phyloP scores from a whole-genome alignment of 495 filamentous ascomycete genomes.

The Pseudevernia furfuracea region DNA sequence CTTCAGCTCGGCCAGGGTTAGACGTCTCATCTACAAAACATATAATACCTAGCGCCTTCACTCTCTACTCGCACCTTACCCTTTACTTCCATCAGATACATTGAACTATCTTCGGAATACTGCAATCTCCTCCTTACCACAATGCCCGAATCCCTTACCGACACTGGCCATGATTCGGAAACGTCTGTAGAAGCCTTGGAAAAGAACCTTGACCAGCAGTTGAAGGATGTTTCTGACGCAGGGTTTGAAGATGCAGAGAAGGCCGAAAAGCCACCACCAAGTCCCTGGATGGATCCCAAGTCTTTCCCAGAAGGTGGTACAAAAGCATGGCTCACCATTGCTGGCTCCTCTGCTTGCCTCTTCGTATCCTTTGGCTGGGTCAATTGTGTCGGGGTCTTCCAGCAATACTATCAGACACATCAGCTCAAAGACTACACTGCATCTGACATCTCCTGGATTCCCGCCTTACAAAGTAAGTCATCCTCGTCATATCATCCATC shows the following conservation, averaged over 20 bases:
- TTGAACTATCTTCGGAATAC: neutral
- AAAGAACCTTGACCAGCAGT: neutral
- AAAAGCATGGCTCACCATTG: slow-evolving; percentile 32
- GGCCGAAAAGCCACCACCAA: slow-evolving; percentile 4
- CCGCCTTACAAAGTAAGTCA: slow-evolving; percentile 36
- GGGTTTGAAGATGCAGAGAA: slow-evolving; percentile 9
- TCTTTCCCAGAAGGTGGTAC: slow-evolving; percentile 30
- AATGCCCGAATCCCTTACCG: neutral
- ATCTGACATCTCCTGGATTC: slow-evolving; percentile 55
- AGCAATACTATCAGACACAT: slow-evolving; percentile 50
- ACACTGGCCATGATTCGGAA: neutral
- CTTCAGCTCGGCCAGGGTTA: too few species aligned
- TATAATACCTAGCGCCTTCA: too few species aligned
- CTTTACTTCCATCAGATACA: too few species aligned
- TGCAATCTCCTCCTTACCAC: neutral
- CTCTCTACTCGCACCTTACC: too few species aligned
- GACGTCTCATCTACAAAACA: too few species aligned
- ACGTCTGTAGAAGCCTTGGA: neutral
- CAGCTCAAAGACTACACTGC: slow-evolving; percentile 41
- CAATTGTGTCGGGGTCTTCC: slow-evolving; percentile 57
- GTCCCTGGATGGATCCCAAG: slow-evolving; percentile 16
- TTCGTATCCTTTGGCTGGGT: slow-evolving; percentile 45
- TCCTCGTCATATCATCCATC: neutral
- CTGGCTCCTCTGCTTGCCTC: slow-evolving; percentile 28
- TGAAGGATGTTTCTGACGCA: neutral